Percentiles rank a stretch among this genome's conserved stretches.
These are phyloP conservation scores for Coemansia sp. DNA, from an alignment of 192 early-diverging fungal species.

Conservation along the genomic window DNA sequence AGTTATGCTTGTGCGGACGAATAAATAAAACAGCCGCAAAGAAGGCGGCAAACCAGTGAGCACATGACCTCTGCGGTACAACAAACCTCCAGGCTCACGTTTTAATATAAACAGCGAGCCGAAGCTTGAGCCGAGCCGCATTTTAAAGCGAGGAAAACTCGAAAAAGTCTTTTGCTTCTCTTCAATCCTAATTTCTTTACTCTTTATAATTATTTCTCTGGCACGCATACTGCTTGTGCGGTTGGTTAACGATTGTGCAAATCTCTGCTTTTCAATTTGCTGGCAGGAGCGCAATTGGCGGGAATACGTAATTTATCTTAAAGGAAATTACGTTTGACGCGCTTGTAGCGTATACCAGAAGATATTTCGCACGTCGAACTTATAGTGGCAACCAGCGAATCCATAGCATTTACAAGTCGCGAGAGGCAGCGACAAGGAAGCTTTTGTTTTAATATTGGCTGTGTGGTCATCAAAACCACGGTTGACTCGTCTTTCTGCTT, in stretches of 20 bases:
- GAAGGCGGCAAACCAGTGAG: too few relatives aligned
- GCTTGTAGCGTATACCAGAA: too few relatives aligned
- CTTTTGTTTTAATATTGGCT: neutral
- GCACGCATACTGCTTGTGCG: neutral
- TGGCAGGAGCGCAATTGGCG: too few relatives aligned
- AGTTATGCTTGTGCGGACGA: neutral
- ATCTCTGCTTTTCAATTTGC: neutral
- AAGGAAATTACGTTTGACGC: neutral
- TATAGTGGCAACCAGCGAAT: neutral
- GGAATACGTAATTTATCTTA: neutral
- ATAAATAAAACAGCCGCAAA: neutral
- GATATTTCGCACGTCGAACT: too few relatives aligned
- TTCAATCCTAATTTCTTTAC: neutral
- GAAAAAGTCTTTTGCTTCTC: neutral
- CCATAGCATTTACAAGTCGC: neutral
- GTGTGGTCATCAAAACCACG: neutral
- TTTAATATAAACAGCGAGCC: too few relatives aligned
- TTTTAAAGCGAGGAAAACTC: too few relatives aligned
- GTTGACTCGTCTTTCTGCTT: neutral
- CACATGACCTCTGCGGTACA: neutral
- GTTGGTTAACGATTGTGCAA: neutral
- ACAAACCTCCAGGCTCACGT: too few relatives aligned
- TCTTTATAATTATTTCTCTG: neutral
- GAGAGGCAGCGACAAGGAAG: neutral
- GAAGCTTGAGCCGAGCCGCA: too few relatives aligned